Evolutionary conservation across 169 alveolate species (phyloP), one percentile per base, ranked within the genome.

Genomic region (Cryptosporidium bovis): DNA sequence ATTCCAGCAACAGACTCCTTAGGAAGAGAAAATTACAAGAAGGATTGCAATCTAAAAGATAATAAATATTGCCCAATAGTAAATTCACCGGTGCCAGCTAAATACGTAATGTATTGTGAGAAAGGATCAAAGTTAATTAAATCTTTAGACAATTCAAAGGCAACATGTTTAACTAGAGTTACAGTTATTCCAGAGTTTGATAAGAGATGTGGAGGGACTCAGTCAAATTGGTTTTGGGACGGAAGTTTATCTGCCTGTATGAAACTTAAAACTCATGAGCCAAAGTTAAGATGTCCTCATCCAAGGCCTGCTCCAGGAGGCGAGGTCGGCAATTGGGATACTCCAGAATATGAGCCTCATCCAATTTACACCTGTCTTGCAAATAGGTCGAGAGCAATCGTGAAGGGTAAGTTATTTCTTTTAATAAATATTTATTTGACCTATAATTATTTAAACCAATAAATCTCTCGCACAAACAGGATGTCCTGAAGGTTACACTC

Each of bases 211-310:
- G 87, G 87, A 15, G 87, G 87, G 36, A 55, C 44, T 18, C 53
- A 77, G 29, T 77, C 87, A 16, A 71, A 71, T 8, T 77, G 87
- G 87, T 77, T 60, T 62, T 77, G 87, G 87, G 87, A 77, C 48
- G 87, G 71, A 8, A 71, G 64, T 15, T 58, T 62, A 27, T 40
- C 27, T 7, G 36, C 64, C 8, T 77, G 87, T 29, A 34, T 77
- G 29, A 77, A 62, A 50, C 27, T 77, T 24, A 56, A 71, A 60
- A 77, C 87, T 27, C 64, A 56, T n/a, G 87, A 77, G 16, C 87
- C 87, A 10, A 77, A 77, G 51, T 27, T 77, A 15, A 34, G 87
- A 7, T 77, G 87, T 27, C 87, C 87, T 29, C 71, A 77, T 48
- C 87, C 87, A 18, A 34, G 65, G 16, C 87, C 87, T 16, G 64